A percentile compares a stretch with the other conserved stretches of the same genome.
phyloP scores from a whole-genome alignment of 2,329 filamentous ascomycete species.

The Penicillium concentricum region DNA sequence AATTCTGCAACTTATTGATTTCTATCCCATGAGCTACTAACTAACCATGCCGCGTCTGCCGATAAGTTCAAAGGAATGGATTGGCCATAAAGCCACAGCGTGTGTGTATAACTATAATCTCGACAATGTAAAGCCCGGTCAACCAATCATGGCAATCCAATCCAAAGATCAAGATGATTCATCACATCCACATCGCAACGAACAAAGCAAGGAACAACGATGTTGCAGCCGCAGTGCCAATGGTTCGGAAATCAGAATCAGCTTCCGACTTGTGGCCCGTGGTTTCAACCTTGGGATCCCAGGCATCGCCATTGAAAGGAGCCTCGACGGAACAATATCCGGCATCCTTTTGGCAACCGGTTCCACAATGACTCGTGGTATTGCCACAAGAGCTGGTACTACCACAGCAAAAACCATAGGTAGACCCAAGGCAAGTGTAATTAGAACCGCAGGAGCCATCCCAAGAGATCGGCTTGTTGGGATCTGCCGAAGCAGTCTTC shows the following conservation, averaged over 20 bases:
- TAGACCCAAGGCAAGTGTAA: slow-evolving; percentile 36
- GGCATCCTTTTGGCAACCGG: slow-evolving; percentile 31
- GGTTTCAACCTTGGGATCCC: slow-evolving; percentile 13
- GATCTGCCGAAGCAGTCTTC: slow-evolving; percentile 12
- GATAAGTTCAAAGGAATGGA: slow-evolving; percentile 3
- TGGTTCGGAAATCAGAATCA: slow-evolving; percentile 14
- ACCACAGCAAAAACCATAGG: slow-evolving; percentile 37
- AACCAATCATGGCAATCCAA: background rate
- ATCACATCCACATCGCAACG: slow-evolving; percentile 23
- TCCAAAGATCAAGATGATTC: background rate
- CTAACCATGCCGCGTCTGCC: background rate
- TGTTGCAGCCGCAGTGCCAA: slow-evolving; percentile 20
- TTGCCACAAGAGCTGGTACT: slow-evolving; percentile 32
- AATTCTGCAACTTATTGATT: background rate
- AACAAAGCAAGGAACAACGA: slow-evolving; percentile 23
- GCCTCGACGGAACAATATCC: slow-evolving; percentile 29
- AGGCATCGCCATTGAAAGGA: slow-evolving; percentile 21
- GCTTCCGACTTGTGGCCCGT: slow-evolving; percentile 18
- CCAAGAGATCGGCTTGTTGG: slow-evolving; percentile 26
- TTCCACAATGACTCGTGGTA: slow-evolving; percentile 30
- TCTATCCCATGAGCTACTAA: background rate
- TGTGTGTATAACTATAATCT: slow-evolving; percentile 14
- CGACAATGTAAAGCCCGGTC: background rate
- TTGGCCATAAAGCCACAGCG: background rate
- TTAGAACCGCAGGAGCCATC: slow-evolving; percentile 38